Evolutionary conservation across 2,329 filamentous ascomycete species (phyloP).

Genomic region (Tolypocladium ovalisporum): DNA sequence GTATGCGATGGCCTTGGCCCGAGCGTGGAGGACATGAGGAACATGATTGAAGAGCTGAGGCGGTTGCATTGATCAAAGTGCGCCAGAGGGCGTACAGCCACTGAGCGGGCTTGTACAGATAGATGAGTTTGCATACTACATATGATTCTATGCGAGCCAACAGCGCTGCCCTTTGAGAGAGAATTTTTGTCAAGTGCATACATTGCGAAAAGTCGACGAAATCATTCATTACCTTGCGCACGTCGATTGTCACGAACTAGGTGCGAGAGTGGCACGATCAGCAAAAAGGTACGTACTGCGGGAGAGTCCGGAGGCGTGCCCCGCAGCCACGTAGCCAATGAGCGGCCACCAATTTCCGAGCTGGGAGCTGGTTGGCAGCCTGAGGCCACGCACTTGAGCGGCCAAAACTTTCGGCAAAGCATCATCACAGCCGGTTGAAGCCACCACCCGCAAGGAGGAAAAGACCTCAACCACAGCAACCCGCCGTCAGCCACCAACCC

Average conservation of each 20-base stretch:
- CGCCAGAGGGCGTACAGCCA: not conserved
- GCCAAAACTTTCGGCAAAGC: constrained; percentile 31
- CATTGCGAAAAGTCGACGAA: too few species aligned
- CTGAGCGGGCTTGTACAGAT: constrained; percentile 2
- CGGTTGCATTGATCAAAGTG: constrained; percentile 41
- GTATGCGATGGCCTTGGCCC: constrained; percentile 46
- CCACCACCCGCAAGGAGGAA: constrained; percentile 21
- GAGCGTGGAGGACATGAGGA: constrained; percentile 51
- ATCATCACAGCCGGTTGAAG: constrained; percentile 23
- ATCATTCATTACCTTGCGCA: too few species aligned
- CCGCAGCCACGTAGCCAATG: constrained; percentile 28
- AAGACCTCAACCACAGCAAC: constrained; percentile 34
- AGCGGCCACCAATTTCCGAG: constrained; percentile 34
- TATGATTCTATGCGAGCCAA: too few species aligned
- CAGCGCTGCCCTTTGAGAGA: too few species aligned
- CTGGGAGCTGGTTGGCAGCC: constrained; percentile 23
- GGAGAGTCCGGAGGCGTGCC: constrained; percentile 17
- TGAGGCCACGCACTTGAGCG: constrained; percentile 28
- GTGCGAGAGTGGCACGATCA: not conserved
- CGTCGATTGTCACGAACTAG: too few species aligned
- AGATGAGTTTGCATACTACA: too few species aligned
- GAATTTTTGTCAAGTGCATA: too few species aligned
- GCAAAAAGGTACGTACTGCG: constrained; percentile 10
- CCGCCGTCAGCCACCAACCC: constrained; percentile 14
- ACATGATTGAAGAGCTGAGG: constrained; percentile 50